phyloP scores from a whole-genome alignment of 2,329 filamentous ascomycete genomes.

The Penicillium verrucosum region DNA sequence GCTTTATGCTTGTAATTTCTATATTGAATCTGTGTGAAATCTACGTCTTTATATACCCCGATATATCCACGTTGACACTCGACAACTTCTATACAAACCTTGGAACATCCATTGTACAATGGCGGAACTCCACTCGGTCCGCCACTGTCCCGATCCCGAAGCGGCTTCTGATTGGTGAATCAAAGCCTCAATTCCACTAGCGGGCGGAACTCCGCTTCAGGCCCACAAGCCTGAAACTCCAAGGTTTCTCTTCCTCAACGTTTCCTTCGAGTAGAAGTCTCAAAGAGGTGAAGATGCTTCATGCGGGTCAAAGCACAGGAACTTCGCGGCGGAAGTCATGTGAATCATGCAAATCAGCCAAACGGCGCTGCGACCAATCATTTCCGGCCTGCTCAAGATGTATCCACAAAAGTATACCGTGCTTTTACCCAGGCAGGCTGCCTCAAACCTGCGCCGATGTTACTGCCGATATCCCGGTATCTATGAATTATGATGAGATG shows the following conservation, averaged over 20 bases:
- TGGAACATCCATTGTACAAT: neutral
- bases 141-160: neutral
- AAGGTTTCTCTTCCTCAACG: neutral
- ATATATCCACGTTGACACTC: too few relatives aligned
- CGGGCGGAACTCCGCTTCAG: neutral
- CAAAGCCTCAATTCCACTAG: neutral
- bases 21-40: neutral
- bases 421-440: constrained; percentile 44
- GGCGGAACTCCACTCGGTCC: neutral
- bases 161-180: neutral
- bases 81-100: neutral
- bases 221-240: neutral
- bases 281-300: neutral
- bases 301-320: constrained; percentile 30
- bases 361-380: constrained; percentile 55
- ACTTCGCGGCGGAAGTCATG: constrained; percentile 53
- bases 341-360: constrained; percentile 55
- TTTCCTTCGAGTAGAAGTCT: neutral
- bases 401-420: constrained; percentile 46
- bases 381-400: constrained; percentile 55
- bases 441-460: constrained; percentile 4
- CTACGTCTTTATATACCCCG: neutral
- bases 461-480: neutral
- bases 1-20: neutral
- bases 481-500: neutral